phyloP scores from a whole-genome alignment of 352 stramenopile species.

The Pythium rishiriense region DNA sequence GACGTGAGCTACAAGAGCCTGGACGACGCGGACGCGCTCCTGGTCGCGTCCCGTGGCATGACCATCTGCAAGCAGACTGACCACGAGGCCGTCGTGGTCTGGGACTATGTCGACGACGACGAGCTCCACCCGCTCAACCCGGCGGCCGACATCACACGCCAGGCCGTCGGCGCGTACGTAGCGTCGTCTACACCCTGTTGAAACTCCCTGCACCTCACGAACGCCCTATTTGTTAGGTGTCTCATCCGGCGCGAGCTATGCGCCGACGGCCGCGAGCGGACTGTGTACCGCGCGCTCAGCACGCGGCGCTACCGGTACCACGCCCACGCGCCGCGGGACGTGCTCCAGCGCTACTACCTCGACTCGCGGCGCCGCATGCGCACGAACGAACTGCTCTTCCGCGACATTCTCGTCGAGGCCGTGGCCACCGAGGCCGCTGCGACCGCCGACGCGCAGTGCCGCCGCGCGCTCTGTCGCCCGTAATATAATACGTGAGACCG shows the following conservation, averaged over 20 bases:
- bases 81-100: slow-evolving; percentile 30
- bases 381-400: slow-evolving; percentile 16
- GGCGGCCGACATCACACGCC: slow-evolving; percentile 25
- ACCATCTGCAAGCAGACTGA: slow-evolving; percentile 30
- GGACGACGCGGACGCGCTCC: slow-evolving; percentile 9
- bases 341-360: slow-evolving; percentile 9
- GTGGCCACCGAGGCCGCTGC: neutral
- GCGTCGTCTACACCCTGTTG: no score
- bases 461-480: neutral
- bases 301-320: slow-evolving; percentile 18
- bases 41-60: slow-evolving; percentile 30
- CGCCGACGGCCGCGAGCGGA: slow-evolving; percentile 12
- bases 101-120: slow-evolving; percentile 35
- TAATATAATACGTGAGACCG: neutral
- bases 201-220: no score
- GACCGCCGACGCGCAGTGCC: slow-evolving; percentile 1
- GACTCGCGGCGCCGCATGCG: slow-evolving; percentile 6
- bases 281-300: slow-evolving; percentile 10
- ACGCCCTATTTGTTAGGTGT: slow-evolving; percentile 6
- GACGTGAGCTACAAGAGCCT: slow-evolving; percentile 15
- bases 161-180: slow-evolving; percentile 18
- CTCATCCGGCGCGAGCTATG: slow-evolving; percentile 13
- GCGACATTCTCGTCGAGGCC: slow-evolving; percentile 6
- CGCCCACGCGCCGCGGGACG: neutral
- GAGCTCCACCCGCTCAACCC: slow-evolving; percentile 25